Evolutionary conservation across 768 basidiomycete species (phyloP).

Genomic region (Hypsizygus marmoreus): DNA sequence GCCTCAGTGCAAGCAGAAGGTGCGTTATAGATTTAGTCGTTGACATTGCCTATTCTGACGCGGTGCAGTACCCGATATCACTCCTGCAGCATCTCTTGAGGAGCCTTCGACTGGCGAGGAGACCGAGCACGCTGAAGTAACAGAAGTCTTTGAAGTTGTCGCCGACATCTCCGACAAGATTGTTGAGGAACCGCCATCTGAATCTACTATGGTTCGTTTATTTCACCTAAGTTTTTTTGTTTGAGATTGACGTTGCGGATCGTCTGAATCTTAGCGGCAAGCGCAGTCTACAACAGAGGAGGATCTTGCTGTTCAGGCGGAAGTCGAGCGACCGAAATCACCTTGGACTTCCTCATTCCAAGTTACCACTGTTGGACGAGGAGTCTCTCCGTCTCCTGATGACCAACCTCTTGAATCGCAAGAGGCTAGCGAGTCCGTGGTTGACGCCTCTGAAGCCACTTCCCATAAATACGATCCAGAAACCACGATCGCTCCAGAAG

Average conservation of each 20-base stretch:
- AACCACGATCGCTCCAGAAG: background rate
- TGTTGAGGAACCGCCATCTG: background rate
- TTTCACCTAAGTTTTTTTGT: no score
- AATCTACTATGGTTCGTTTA: background rate
- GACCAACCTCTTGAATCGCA: conserved; percentile 17
- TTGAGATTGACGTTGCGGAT: no score
- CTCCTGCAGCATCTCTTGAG: no score
- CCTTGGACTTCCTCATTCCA: conserved; percentile 58
- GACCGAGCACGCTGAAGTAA: background rate
- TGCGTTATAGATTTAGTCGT: no score
- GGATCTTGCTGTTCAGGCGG: conserved; percentile 10
- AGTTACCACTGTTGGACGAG: conserved; percentile 42
- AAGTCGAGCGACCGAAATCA: conserved; percentile 46
- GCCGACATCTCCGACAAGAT: background rate
- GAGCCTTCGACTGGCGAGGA: background rate
- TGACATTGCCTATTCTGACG: no score
- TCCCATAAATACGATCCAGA: background rate
- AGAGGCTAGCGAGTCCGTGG: conserved; percentile 8
- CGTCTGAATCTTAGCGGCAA: no score
- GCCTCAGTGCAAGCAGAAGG: no score
- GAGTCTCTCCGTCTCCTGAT: conserved; percentile 20
- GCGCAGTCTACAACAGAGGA: background rate
- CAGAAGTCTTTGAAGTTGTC: background rate
- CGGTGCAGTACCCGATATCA: no score
- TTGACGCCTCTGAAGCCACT: no score